A percentile compares a stretch with the other conserved stretches of the same genome.
These are phyloP conservation scores for Haplosporangium sp. DNA, from an alignment of 371 early-diverging fungal species.

Conservation along the genomic window DNA sequence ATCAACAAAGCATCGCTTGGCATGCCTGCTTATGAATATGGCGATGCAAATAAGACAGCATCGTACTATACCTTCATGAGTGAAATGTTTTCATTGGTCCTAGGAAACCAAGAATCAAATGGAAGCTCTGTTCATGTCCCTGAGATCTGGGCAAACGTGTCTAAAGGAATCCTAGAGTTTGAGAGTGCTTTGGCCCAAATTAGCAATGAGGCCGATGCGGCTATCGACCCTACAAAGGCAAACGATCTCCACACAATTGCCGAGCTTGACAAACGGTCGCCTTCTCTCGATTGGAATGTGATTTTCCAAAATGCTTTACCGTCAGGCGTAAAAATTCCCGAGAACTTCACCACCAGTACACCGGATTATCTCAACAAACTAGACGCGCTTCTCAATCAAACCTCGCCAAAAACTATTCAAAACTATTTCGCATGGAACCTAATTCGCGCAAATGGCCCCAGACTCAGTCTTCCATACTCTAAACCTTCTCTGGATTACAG, in stretches of 20 bases:
- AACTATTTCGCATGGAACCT: constrained; percentile 61
- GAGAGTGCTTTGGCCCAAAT: constrained; percentile 3
- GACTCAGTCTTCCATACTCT: constrained; percentile 43
- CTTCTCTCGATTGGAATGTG: constrained; percentile 61
- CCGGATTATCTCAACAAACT: constrained; percentile 57
- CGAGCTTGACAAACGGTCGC: constrained; percentile 44
- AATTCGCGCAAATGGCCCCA: constrained; percentile 35
- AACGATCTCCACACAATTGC: constrained; percentile 58
- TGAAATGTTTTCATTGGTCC: background rate
- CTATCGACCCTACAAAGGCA: constrained; percentile 53
- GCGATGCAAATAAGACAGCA: constrained; percentile 30
- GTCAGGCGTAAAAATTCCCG: constrained; percentile 34
- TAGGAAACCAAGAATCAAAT: background rate
- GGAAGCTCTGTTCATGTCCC: background rate
- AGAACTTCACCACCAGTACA: constrained; percentile 51
- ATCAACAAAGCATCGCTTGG: constrained; percentile 60
- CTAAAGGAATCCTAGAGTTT: constrained; percentile 25
- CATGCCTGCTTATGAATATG: constrained; percentile 62
- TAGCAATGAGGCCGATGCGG: background rate
- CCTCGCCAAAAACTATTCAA: constrained; percentile 51
- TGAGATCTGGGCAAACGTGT: constrained; percentile 17
- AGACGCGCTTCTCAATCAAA: constrained; percentile 48
- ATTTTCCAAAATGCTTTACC: constrained; percentile 57
- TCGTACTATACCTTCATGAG: background rate
- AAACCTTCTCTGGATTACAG: constrained; percentile 44